Evolutionary conservation across 2,329 filamentous ascomycete species (phyloP).

Genomic region (Talaromyces sp.): DNA sequence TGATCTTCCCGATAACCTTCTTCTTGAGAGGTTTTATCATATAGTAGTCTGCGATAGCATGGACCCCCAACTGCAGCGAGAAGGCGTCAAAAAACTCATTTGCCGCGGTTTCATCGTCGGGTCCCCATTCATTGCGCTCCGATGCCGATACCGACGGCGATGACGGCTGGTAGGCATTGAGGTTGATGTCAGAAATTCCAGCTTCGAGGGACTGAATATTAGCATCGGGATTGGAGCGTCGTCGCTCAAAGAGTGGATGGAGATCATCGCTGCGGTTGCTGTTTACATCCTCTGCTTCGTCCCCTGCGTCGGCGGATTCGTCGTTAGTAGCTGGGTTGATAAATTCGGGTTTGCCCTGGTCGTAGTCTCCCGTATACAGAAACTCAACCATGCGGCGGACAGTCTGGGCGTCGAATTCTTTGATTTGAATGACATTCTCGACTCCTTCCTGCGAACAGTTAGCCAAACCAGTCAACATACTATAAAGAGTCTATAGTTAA

Average conservation of each 20-base stretch:
- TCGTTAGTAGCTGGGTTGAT: background rate
- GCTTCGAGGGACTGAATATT: background rate
- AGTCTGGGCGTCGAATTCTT: conserved; percentile 11
- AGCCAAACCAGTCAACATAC: background rate
- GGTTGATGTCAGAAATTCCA: background rate
- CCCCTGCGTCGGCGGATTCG: background rate
- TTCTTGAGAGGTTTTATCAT: conserved; percentile 13
- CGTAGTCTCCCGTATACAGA: background rate
- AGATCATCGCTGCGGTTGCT: background rate
- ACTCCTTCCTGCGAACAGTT: conserved; percentile 15
- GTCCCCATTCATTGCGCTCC: background rate
- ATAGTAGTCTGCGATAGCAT: conserved; percentile 21
- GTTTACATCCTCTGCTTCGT: background rate
- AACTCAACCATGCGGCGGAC: conserved; percentile 10
- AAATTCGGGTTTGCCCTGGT: background rate
- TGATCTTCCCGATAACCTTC: conserved; percentile 10
- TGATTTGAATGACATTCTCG: conserved; percentile 9
- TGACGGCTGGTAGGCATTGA: background rate
- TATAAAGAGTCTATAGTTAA: background rate
- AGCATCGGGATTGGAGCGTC: background rate
- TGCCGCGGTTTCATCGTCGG: background rate
- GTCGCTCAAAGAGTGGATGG: background rate
- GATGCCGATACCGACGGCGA: background rate
- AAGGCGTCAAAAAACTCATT: background rate
- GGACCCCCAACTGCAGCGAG: conserved; percentile 6